Conservation (phyloP, 78 protist species). For the Dictyostelium purpureum region DNA sequence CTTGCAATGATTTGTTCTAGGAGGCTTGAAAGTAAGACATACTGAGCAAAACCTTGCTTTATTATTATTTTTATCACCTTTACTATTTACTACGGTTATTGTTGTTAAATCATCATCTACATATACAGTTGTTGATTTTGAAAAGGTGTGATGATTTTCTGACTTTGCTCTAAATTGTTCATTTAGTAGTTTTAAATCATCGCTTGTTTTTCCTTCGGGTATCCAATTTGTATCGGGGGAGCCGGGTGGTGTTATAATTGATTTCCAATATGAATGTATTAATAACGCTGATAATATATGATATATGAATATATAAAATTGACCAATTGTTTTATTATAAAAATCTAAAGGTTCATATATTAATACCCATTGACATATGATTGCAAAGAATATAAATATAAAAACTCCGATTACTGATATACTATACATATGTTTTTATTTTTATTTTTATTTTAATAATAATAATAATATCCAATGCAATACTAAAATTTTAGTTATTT, state of each 20-base stretch:
- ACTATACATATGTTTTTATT: neutral
- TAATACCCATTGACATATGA: conserved; percentile 16
- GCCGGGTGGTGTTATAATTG: neutral
- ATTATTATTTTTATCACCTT: neutral
- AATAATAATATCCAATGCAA: neutral
- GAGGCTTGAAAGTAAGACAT: conserved; percentile 72
- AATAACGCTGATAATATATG: neutral
- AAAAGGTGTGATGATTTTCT: too few species aligned
- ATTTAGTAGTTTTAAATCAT: neutral
- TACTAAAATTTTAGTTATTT: too few species aligned
- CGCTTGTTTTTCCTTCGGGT: conserved; percentile 32
- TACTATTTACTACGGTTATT: neutral
- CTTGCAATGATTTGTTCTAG: conserved; percentile 92
- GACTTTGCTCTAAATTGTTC: neutral
- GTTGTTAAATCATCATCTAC: conserved; percentile 8
- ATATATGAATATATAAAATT: neutral
- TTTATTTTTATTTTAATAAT: neutral
- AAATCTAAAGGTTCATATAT: conserved; percentile 9
- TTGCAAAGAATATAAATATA: conserved; percentile 1
- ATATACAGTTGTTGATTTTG: neutral
- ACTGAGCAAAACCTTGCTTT: conserved; percentile 14
- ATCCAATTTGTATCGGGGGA: neutral
- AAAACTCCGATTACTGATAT: neutral
- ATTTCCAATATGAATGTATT: neutral
- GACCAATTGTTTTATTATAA: neutral